Evolutionary conservation across 306 rosid species (phyloP).

Genomic region (Carpinus fangiana): DNA sequence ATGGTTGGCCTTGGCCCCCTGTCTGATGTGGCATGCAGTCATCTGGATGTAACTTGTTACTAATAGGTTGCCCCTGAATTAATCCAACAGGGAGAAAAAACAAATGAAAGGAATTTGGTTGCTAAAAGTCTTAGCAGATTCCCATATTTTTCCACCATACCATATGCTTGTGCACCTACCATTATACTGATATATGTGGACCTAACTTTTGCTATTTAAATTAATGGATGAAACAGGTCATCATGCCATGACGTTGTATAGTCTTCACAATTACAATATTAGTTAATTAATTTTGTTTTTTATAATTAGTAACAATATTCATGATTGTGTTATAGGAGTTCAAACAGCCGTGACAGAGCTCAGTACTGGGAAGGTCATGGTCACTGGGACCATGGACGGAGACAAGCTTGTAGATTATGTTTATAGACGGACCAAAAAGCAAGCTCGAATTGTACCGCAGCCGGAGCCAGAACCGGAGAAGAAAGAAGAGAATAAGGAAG

Average conservation of each 20-base stretch:
- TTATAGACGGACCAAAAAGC: conserved; percentile 80
- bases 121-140: background rate
- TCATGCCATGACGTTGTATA: too few relatives aligned
- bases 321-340: conserved; percentile 52
- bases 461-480: conserved; percentile 48
- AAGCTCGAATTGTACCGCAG: conserved; percentile 76
- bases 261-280: too few relatives aligned
- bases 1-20: conserved; percentile 19
- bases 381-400: conserved; percentile 86
- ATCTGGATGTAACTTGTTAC: background rate
- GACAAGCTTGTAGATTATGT: conserved; percentile 83
- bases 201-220: conserved; percentile 2
- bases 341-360: conserved; percentile 76
- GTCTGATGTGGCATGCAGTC: conserved; percentile 27
- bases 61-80: too few relatives aligned
- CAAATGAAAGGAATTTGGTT: background rate
- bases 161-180: background rate
- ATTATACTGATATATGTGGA: background rate
- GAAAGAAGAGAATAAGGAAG: conserved; percentile 48
- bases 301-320: background rate
- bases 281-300: too few relatives aligned
- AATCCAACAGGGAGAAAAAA: too few relatives aligned
- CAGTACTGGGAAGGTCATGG: conserved; percentile 67
- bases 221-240: too few relatives aligned
- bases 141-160: background rate